A percentile compares a stretch with the other conserved stretches of the same genome.
These are phyloP conservation scores for Aphanomyces cochlioides DNA, from an alignment of 352 stramenopile genomes.

Conservation along the genomic window DNA sequence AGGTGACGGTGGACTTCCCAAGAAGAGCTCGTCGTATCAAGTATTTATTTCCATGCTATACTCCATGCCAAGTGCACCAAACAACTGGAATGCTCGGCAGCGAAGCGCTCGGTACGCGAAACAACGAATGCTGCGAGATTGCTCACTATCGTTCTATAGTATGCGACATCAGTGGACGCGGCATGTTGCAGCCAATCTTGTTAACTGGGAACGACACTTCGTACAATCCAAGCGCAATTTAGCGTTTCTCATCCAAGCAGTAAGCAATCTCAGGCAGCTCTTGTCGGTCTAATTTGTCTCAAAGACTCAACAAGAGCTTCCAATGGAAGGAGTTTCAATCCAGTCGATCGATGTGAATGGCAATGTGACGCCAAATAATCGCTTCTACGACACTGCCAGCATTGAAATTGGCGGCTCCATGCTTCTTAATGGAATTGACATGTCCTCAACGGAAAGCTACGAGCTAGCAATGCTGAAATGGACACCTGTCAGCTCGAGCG, in stretches of 20 bases:
- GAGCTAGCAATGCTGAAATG: not conserved
- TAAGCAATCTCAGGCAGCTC: not conserved
- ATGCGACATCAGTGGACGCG: not conserved
- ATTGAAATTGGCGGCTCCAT: no score
- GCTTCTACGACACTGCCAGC: no score
- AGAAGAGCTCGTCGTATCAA: not conserved
- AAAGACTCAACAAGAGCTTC: no score
- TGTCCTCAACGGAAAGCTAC: no score
- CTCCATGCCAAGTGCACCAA: not conserved
- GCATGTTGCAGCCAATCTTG: not conserved
- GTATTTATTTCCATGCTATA: not conserved
- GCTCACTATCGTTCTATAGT: no score
- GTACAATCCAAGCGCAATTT: not conserved
- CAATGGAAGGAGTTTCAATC: no score
- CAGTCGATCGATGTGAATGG: no score
- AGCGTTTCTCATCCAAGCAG: not conserved
- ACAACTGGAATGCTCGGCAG: not conserved
- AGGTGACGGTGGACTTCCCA: no score
- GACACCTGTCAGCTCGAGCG: not conserved
- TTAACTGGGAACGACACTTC: not conserved
- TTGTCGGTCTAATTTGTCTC: no score
- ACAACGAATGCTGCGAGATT: no score
- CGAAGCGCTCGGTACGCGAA: not conserved
- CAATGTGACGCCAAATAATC: no score
- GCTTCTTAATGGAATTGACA: no score